phyloP scores from a whole-genome alignment of 306 rosid species.

The Gillenia trifoliata region DNA sequence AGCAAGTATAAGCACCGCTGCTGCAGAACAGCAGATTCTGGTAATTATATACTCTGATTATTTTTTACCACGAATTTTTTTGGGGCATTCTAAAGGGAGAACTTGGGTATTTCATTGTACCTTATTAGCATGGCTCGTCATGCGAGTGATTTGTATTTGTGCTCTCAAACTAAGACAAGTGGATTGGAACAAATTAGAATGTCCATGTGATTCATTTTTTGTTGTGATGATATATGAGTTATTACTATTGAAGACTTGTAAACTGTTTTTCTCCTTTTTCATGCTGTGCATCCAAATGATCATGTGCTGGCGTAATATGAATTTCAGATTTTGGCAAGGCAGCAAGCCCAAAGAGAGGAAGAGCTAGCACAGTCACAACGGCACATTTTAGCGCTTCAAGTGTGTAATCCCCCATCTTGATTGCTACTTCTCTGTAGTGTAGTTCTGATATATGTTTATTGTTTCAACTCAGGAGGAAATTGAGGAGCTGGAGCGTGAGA shows the following conservation, averaged over 20 bases:
- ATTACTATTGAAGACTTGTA: neutral
- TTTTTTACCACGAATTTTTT: neutral
- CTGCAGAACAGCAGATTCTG: conserved; percentile 94
- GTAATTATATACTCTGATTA: conserved; percentile 33
- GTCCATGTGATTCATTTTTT: neutral
- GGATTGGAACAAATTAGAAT: neutral
- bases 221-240: neutral
- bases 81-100: neutral
- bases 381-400: conserved; percentile 98
- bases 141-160: neutral
- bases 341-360: conserved; percentile 98
- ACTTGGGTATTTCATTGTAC: neutral
- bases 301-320: conserved; percentile 15
- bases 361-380: conserved; percentile 91
- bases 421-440: conserved; percentile 9
- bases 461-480: conserved; percentile 75
- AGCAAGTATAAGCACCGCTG: conserved; percentile 49
- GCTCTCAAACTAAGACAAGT: neutral
- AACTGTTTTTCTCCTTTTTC: neutral
- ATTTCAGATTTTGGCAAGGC: conserved; percentile 92
- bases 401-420: conserved; percentile 31
- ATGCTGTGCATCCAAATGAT: conserved; percentile 5
- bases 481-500: conserved; percentile 96
- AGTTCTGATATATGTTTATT: conserved; percentile 8
- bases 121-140: neutral